phyloP scores from a whole-genome alignment of 495 filamentous ascomycete genomes.

The Cudoniella acicularis region DNA sequence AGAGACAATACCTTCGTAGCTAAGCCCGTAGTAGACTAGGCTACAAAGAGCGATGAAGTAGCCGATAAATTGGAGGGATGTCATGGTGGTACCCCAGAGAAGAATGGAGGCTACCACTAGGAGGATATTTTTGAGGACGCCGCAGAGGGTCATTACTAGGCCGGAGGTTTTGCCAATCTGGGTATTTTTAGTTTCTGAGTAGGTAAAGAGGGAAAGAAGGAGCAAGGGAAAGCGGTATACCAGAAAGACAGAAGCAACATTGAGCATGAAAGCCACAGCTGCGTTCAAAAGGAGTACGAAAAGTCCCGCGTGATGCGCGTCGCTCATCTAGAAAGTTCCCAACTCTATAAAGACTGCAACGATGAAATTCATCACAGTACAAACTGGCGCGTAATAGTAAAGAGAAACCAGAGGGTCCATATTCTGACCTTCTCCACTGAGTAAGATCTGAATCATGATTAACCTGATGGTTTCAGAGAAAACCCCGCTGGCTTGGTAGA shows the following conservation, averaged over 20 bases:
- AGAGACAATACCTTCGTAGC: conserved; percentile 37
- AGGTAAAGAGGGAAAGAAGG: neutral
- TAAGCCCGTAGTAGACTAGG: conserved; percentile 65
- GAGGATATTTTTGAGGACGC: conserved; percentile 74
- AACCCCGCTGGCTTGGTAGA: conserved; percentile 67
- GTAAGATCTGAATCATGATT: conserved; percentile 71
- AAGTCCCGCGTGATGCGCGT: conserved; percentile 54
- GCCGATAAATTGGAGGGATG: conserved; percentile 57
- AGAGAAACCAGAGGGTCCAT: conserved; percentile 84
- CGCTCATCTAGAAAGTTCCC: conserved; percentile 44
- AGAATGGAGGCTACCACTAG: conserved; percentile 61
- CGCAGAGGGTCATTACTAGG: conserved; percentile 71
- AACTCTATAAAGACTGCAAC: conserved; percentile 60
- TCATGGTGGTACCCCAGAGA: conserved; percentile 61
- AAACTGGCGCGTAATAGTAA: conserved; percentile 82
- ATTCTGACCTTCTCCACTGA: conserved; percentile 54
- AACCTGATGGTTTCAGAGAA: conserved; percentile 73
- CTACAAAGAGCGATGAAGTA: conserved; percentile 62
- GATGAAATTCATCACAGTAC: conserved; percentile 69
- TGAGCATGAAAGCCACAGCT: conserved; percentile 69
- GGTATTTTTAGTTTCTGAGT: neutral
- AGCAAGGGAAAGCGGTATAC: neutral
- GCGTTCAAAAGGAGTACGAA: conserved; percentile 62
- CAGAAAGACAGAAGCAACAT: conserved; percentile 72
- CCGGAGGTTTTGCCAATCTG: conserved; percentile 76